These are phyloP conservation scores for Fusarium vanettenii DNA, from an alignment of 2,329 filamentous ascomycete species.

Conservation along the genomic window DNA sequence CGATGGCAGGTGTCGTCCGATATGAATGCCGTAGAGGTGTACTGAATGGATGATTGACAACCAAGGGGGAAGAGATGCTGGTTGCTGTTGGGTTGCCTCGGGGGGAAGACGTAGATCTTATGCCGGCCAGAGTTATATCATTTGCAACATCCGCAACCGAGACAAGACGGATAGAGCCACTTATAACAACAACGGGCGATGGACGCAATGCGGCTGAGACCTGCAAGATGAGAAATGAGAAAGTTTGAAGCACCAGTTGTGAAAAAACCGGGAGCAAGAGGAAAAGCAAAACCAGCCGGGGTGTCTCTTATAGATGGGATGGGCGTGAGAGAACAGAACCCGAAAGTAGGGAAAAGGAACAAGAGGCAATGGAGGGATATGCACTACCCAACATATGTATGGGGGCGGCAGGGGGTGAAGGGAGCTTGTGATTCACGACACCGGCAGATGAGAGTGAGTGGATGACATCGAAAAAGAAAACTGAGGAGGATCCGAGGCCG, in stretches of 20 bases:
- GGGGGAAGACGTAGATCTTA: neutral
- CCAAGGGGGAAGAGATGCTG: neutral
- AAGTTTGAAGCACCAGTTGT: slow-evolving; percentile 10
- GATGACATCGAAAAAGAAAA: slow-evolving; percentile 15
- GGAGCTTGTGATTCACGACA: slow-evolving; percentile 33
- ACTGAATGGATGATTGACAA: neutral
- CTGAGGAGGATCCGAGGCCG: slow-evolving; percentile 12
- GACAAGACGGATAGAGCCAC: slow-evolving; percentile 3
- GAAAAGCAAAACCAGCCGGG: slow-evolving; percentile 37
- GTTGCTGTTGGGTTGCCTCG: neutral
- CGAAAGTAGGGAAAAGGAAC: slow-evolving; percentile 13
- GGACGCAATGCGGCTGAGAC: slow-evolving; percentile 27
- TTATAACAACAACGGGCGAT: slow-evolving; percentile 21
- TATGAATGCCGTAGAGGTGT: neutral
- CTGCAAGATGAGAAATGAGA: slow-evolving; percentile 32
- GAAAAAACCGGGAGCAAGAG: slow-evolving; percentile 13
- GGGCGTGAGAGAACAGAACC: slow-evolving; percentile 11
- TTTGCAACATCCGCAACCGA: slow-evolving; percentile 3
- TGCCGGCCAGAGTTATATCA: slow-evolving; percentile 11
- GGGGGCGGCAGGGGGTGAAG: slow-evolving; percentile 29
- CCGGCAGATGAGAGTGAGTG: slow-evolving; percentile 29
- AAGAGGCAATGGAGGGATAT: slow-evolving; percentile 26
- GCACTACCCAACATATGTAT: slow-evolving; percentile 11
- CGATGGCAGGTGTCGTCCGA: neutral
- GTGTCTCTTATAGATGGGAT: slow-evolving; percentile 25